Evolutionary conservation across 2,329 filamentous ascomycete species (phyloP), one percentile per base, ranked within the genome.

Genomic region (Coniochaeta sp.): DNA sequence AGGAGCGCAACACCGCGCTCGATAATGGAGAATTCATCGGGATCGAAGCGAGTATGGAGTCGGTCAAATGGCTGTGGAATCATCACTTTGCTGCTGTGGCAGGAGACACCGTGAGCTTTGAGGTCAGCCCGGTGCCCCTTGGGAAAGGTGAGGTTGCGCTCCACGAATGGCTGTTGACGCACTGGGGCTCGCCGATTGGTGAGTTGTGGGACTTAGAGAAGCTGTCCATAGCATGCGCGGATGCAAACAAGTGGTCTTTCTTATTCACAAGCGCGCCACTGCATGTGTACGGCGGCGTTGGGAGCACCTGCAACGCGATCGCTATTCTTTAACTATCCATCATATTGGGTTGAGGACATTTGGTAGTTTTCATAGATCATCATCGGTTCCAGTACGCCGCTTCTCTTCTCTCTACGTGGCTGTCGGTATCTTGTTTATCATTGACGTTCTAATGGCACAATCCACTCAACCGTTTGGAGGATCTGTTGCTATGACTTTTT

Each of bases 181-280:
- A 58, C 26, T 62, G 58, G 58, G 60, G 57, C 26, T 60, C 49
- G 8, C 57, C 61, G 7, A 63, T 65, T 33, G 61, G 64, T 4
- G 61, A 65, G 51, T 42, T 62, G 4, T 65, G 60, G 55, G 58
- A 63, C 45, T 45, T 64, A 14, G 63, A 64, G 22, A 52, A 51
- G 32, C 52, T 65, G 48, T 54, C 61, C 5, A 53, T 48, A 26
- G 13, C 40, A 18, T 61, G 56, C 42, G 31, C 51, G 42, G 46
- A 52, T 40, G 16, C 53, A 18, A 42, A 52, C 33, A 50, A 51
- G n/a, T 60, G 55, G 54, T 52, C 50, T 5, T 61, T 61, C 50
- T 57, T 61, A 26, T 31, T 61, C 6, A 55, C 57, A 2, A 51
- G 49, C 32, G 49, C 51, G 26, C 59, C 59, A 3, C 42, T 61